Base-by-base conservation (phyloP, 176 grass and related monocot genomes). In the Hyparrhenia diplandra region DNA sequence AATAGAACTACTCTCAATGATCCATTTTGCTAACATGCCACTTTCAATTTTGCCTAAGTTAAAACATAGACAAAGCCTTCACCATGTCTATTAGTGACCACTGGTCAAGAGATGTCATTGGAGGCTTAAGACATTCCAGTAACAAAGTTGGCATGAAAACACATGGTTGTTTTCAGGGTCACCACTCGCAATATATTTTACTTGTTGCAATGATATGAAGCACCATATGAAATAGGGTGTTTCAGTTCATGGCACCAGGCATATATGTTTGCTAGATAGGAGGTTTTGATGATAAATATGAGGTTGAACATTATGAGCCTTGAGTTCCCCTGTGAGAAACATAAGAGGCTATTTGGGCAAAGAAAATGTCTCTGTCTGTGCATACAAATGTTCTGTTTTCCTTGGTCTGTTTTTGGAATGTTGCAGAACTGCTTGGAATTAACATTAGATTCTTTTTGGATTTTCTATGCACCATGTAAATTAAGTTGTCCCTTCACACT, bases 401-500 rank as follows among this genome's bases (percentile, higher is more conserved):
- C 34, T 64, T 71, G 43, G 61, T 45, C 57, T 1, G 24, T 82
- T 8, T 76, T 29, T 40, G 5, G 59, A 51, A 39, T 45, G 42
- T 10, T 57, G 24, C 79, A 64, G 21, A 73, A 64, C 4, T 13
- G 17, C 10, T 65, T 65, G 21, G 31, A 66, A 28, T 39, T 54
- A 57, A 57, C 54, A 23, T 71, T 42, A 72, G 61, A 67, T 74
- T 1, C 40, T 77, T 4, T 76, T 5, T n/a, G n/a, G 71, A 52
- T 39, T 45, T 57, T 16, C 20, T 16, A 25, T 61, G 45, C 24
- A 41, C 57, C 57, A 29, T 88, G 57, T 37, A 67, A 17, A 73
- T 11, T 82, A 77, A 87, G 13, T 24, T 82, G 59, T 63, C 20
- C 65, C 21, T 63, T 31, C 31, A 52, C 31, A 31, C 8, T 77